Percentiles rank a stretch among this genome's conserved stretches.
phyloP scores from a whole-genome alignment of 164 flowering plant genomes.

The Umbilicus rupestris region DNA sequence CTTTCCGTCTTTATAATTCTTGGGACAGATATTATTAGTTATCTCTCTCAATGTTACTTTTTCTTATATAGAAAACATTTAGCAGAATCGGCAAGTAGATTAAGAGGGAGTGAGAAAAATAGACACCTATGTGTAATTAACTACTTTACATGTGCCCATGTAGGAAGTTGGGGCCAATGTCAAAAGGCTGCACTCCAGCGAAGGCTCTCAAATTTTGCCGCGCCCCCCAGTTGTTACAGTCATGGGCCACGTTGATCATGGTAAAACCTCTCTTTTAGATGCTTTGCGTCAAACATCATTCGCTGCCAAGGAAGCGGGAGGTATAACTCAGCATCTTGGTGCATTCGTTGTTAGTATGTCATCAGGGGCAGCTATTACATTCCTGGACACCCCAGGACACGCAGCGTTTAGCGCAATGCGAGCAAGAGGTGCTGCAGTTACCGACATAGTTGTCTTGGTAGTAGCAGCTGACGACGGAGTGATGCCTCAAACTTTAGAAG shows the following conservation, averaged over 20 bases:
- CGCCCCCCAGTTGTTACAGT: slow-evolving; percentile 85
- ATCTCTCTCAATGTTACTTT: neutral
- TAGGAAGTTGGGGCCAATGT: slow-evolving; percentile 81
- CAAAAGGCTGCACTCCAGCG: slow-evolving; percentile 57
- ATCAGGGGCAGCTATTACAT: slow-evolving; percentile 80
- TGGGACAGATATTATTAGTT: neutral
- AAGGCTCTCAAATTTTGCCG: slow-evolving; percentile 51
- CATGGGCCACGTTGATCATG: slow-evolving; percentile 99
- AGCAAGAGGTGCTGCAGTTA: slow-evolving; percentile 92
- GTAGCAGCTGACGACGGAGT: slow-evolving; percentile 99
- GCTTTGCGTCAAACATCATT: slow-evolving; percentile 83
- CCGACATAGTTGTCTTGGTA: slow-evolving; percentile 84
- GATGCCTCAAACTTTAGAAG: slow-evolving; percentile 93
- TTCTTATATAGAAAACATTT: neutral
- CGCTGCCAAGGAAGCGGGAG: slow-evolving; percentile 88
- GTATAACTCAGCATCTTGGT: slow-evolving; percentile 92
- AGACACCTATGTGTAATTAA: neutral
- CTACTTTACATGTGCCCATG: neutral
- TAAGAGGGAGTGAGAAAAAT: too few species aligned
- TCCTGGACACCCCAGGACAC: slow-evolving; percentile 97
- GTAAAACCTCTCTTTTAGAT: slow-evolving; percentile 91
- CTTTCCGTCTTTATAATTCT: too few species aligned
- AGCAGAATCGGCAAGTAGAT: neutral
- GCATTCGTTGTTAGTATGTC: slow-evolving; percentile 83
- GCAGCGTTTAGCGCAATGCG: slow-evolving; percentile 98